Base-by-base conservation (phyloP, 352 stramenopile species). In the Globisporangium iwayamae region DNA sequence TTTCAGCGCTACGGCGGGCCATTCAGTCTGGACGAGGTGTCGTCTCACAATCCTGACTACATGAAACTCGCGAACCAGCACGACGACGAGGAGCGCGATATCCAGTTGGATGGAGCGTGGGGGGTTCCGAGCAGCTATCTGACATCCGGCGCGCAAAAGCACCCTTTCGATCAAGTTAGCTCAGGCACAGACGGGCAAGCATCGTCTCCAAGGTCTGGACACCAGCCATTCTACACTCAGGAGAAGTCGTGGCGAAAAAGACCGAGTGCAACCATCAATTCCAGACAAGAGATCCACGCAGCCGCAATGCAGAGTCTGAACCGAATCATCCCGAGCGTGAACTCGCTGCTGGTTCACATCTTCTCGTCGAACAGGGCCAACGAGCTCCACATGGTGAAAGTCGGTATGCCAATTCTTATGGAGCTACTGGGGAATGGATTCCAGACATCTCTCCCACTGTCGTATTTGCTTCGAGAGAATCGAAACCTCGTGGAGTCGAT, bases 401-500 rank as follows among this genome's bases (percentile, higher is more conserved):
- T 70, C 16, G 80, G 71, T 10, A 81, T 91, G 75, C 80, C 83
- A 39, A 76, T 76, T 9, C 53, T 91, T 18, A 89, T 91, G 77
- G 75, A 90, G 52, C 64, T 91, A 38, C 74, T 91, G 9, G 83
- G 83, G 3, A 88, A 91, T 56, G 79, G 81, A 5, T 91, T 91
- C 43, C 77, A 89, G 55, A 86, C 83, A 4, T 88, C 80, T 20
- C 62, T 90, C 28, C 81, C 83, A 7, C 59, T 91, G 4, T 90
- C 79, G 14, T 89, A 83, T 45, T 25, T 91, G 11, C 74, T 91
- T 32, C 80, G 78, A 41, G 83, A 89, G 59, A 90, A 87, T 41
- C 74, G 79, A 2, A 87, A 91, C 64, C 63, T 90, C 22, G 81
- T 89, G 41, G 83, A 91, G 56, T 91, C 79, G 39, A 90, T 89